These are phyloP conservation scores for Pythium guiyangense DNA, from an alignment of 352 stramenopile species.

Conservation along the genomic window DNA sequence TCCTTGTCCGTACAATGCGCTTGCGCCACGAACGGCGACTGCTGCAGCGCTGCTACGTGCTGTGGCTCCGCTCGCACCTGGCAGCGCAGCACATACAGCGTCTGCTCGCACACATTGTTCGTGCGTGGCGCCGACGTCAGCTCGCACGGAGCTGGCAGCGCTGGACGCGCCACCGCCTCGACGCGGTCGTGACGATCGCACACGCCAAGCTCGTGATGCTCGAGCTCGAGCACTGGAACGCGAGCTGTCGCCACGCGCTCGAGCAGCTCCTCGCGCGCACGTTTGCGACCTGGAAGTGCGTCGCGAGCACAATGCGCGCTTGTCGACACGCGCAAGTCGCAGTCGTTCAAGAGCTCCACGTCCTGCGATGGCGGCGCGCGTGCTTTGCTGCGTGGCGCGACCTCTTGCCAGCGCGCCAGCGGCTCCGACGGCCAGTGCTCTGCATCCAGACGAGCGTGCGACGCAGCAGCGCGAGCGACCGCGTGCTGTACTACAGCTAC, in stretches of 20 bases:
- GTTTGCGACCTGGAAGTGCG: slow-evolving; percentile 6
- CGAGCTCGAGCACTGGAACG: slow-evolving; percentile 12
- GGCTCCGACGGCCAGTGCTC: slow-evolving; percentile 6
- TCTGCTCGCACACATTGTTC: background rate
- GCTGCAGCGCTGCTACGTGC: background rate
- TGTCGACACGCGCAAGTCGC: background rate
- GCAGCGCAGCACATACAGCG: too few species aligned
- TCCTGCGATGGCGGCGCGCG: background rate
- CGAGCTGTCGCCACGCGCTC: background rate
- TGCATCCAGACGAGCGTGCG: slow-evolving; percentile 10
- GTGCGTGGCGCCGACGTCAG: background rate
- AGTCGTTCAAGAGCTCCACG: background rate
- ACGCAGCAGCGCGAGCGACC: background rate
- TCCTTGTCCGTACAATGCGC: background rate
- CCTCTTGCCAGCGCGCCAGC: background rate
- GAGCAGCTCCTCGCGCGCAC: slow-evolving; percentile 2
- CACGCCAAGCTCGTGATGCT: slow-evolving; percentile 10
- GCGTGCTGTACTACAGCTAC: slow-evolving; percentile 9
- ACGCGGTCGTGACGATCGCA: slow-evolving; percentile 4
- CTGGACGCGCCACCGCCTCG: slow-evolving; percentile 1
- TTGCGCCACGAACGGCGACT: background rate
- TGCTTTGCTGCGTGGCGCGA: slow-evolving; percentile 7
- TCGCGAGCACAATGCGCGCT: background rate
- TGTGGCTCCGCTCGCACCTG: background rate
- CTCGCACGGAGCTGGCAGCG: slow-evolving; percentile 4